Base-by-base conservation (phyloP, 495 filamentous ascomycete genomes). In the Neurospora sublineolata region DNA sequence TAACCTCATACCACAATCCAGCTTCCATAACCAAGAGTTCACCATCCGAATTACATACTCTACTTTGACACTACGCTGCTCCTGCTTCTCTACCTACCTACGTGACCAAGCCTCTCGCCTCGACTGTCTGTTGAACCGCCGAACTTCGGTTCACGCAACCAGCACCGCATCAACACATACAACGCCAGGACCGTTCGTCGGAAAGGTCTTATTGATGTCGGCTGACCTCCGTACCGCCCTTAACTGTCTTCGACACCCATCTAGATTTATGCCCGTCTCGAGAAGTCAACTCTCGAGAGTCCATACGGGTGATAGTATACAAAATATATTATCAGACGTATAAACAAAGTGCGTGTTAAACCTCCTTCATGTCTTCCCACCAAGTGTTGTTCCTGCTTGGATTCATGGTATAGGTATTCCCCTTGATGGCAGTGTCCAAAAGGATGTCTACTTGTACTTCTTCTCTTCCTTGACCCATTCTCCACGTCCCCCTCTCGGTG, bases 221-320 rank as follows among this genome's bases (percentile, higher is more conserved):
- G 88, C 89, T 89, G 88, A 90, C 82, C 82, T 88, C 78, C 89
- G 89, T 78, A 84, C 88, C 82, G 86, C 87, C 77, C 85, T 89
- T 77, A 86, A 89, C 73, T 91, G 89, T 77, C 83, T 91, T 78
- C 87, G 89, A 75, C 88, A 89, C 80, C 89, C 89, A 69, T 87
- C 87, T 80, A 87, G 90, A 82, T 88, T 90, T 82, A 87, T 88
- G 86, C 84, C 87, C 80, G 85, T 91, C 77, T 90, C 89, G 81
- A 91, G 89, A 87, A 84, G 87, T 68, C 89, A 91, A 78, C 83
- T 92, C 71, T 91, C 89, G 60, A 87, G 85, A 87, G 86, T 86
- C 72, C 89, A 92, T 83, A 91, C 89, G 74, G 89, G 89, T 73
- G 89, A 91, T 82, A 84, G 83, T 82, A 85, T 82, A 81, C 82